Evolutionary conservation across 2,329 filamentous ascomycete species (phyloP).

Genomic region (Lecanicillium sp.): DNA sequence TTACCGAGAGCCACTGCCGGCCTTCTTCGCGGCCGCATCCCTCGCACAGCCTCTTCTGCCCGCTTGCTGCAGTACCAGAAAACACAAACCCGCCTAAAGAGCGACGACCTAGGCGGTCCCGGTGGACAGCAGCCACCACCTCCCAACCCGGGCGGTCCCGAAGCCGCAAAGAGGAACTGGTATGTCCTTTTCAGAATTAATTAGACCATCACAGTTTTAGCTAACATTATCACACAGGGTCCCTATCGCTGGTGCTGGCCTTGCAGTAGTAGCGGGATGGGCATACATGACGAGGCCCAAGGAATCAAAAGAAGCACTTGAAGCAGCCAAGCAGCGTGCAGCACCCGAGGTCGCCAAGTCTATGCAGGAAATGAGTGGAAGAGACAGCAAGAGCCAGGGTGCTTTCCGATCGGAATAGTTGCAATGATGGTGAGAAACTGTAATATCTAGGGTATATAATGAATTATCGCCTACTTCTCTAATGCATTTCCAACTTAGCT

Average conservation of each 20-base stretch:
- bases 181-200: constrained; percentile 9
- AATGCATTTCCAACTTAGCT: no score
- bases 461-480: no score
- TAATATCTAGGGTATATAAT: no score
- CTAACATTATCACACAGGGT: constrained; percentile 14
- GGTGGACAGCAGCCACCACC: constrained; percentile 24
- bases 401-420: constrained; percentile 7
- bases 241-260: constrained; percentile 19
- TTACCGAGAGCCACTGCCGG: no score
- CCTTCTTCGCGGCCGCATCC: no score
- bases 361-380: constrained; percentile 7
- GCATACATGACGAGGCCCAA: constrained; percentile 17
- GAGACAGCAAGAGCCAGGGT: not conserved
- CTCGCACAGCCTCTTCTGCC: no score
- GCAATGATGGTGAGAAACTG: not conserved
- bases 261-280: constrained; percentile 17
- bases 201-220: not conserved
- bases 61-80: no score
- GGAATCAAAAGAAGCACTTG: constrained; percentile 1
- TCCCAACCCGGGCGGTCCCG: constrained; percentile 18
- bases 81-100: constrained; percentile 5
- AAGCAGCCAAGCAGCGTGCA: constrained; percentile 1
- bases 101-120: constrained; percentile 23
- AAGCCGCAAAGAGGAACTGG: constrained; percentile 24
- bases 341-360: not conserved